These are phyloP conservation scores for Lactarius tabidus DNA, from an alignment of 768 basidiomycete genomes.

Conservation along the genomic window DNA sequence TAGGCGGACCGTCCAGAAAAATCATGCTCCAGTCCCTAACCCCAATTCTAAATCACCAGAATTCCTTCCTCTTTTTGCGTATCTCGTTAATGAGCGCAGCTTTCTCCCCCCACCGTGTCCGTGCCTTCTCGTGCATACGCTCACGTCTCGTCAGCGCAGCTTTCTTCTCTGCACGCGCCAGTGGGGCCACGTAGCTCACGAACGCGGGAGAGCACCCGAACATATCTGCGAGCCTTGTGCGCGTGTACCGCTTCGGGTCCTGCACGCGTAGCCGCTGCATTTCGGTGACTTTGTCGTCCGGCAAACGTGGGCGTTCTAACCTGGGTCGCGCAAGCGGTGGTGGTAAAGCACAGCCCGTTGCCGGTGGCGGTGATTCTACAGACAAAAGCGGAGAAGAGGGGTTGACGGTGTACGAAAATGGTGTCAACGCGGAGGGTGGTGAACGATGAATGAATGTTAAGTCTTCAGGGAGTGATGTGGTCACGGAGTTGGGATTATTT, in stretches of 20 bases:
- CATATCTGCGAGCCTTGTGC: slow-evolving; percentile 64
- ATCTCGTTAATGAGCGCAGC: slow-evolving; percentile 61
- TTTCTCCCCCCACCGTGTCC: slow-evolving; percentile 68
- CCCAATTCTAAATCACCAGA: slow-evolving; percentile 51
- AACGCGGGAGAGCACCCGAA: slow-evolving; percentile 71
- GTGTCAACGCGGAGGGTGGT: slow-evolving; percentile 73
- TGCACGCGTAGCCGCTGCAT: slow-evolving; percentile 54
- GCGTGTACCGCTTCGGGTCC: slow-evolving; percentile 58
- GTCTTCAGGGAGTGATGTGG: slow-evolving; percentile 34
- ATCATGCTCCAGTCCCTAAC: slow-evolving; percentile 9
- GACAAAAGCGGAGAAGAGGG: slow-evolving; percentile 71
- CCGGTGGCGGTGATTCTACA: slow-evolving; percentile 30
- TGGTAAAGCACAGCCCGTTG: slow-evolving; percentile 28
- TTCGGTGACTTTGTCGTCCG: slow-evolving; percentile 49
- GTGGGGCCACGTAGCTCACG: slow-evolving; percentile 59
- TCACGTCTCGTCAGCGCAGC: slow-evolving; percentile 43
- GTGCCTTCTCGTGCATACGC: slow-evolving; percentile 41
- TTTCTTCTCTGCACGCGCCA: slow-evolving; percentile 49
- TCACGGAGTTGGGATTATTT: slow-evolving; percentile 13
- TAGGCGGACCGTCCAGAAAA: neutral
- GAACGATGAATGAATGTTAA: slow-evolving; percentile 82
- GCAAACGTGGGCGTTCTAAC: slow-evolving; percentile 39
- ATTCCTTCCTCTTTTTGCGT: slow-evolving; percentile 58
- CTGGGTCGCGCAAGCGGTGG: slow-evolving; percentile 27
- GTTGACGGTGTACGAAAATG: slow-evolving; percentile 61